Evolutionary conservation across 768 basidiomycete species (phyloP).

Genomic region (Tylopilus sp.): DNA sequence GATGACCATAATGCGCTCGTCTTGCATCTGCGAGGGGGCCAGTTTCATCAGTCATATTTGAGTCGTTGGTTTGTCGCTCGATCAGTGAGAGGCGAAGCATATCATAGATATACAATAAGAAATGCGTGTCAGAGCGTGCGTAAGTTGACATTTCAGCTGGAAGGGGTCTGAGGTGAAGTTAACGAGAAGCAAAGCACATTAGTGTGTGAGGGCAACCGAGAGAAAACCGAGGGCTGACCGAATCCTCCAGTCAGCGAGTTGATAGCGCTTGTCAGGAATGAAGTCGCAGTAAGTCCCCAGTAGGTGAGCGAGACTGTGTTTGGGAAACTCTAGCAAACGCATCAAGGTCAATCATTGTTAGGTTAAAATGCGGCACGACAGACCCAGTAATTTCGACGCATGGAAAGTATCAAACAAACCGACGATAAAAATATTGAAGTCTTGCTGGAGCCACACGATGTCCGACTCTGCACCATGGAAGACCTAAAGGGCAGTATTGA

Average conservation of each 20-base stretch:
- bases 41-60: slow-evolving; percentile 18
- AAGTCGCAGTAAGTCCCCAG: slow-evolving; percentile 90
- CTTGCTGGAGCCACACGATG: slow-evolving; percentile 93
- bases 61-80: slow-evolving; percentile 48
- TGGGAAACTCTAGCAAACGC: slow-evolving; percentile 60
- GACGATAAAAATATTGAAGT: slow-evolving; percentile 91
- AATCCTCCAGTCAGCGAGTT: slow-evolving; percentile 97
- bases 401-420: slow-evolving; percentile 98
- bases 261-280: slow-evolving; percentile 91
- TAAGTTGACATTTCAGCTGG: slow-evolving; percentile 88
- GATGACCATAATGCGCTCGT: slow-evolving; percentile 26
- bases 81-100: slow-evolving; percentile 83
- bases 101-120: slow-evolving; percentile 90
- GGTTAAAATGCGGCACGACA: neutral
- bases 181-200: neutral
- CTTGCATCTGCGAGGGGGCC: neutral
- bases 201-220: neutral
- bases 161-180: slow-evolving; percentile 51
- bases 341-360: neutral
- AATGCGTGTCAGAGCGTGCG: slow-evolving; percentile 96
- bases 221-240: slow-evolving; percentile 42
- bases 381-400: slow-evolving; percentile 83
- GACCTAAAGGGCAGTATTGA: slow-evolving; percentile 45
- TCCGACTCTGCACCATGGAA: slow-evolving; percentile 95
- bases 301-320: slow-evolving; percentile 79